Percentiles rank a stretch among this genome's conserved stretches.
Evolutionary conservation across 1,139 yeast genomes (phyloP).

Genomic region (Hansenula sp.): DNA sequence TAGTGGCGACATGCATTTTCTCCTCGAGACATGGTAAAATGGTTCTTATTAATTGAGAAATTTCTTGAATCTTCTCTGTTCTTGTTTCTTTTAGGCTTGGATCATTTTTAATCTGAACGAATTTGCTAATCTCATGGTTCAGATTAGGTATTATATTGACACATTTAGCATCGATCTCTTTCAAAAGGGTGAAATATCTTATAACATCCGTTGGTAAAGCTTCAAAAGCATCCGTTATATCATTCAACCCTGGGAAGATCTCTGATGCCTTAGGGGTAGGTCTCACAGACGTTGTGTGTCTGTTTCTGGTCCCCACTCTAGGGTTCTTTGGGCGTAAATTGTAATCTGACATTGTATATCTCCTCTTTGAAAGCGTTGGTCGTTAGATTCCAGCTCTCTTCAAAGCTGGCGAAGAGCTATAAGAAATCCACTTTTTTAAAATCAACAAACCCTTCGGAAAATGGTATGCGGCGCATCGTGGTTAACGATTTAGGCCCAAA

Average conservation of each 20-base stretch:
- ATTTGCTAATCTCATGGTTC: slow-evolving; percentile 51
- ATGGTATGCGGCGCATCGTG: too few species aligned
- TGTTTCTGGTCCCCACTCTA: background rate
- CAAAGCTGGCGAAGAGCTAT: too few species aligned
- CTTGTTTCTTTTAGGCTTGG: slow-evolving; percentile 9
- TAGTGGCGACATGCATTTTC: slow-evolving; percentile 94
- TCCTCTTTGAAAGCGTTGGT: too few species aligned
- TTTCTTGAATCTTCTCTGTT: slow-evolving; percentile 20
- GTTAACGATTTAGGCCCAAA: too few species aligned
- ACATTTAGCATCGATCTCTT: slow-evolving; percentile 95
- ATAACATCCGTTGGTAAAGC: slow-evolving; percentile 85
- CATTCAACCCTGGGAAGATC: slow-evolving; percentile 77
- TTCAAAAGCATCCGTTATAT: slow-evolving; percentile 85
- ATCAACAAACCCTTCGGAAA: too few species aligned
- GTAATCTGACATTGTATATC: background rate
- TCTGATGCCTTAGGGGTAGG: slow-evolving; percentile 27
- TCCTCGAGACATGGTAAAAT: slow-evolving; percentile 93
- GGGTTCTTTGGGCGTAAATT: background rate
- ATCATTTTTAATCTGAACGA: slow-evolving; percentile 33
- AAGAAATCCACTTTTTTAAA: too few species aligned
- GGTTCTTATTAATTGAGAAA: slow-evolving; percentile 53
- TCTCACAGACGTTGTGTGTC: slow-evolving; percentile 1
- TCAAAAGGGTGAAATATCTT: slow-evolving; percentile 80
- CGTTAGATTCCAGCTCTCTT: too few species aligned
- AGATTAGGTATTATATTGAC: slow-evolving; percentile 70